A percentile compares a stretch with the other conserved stretches of the same genome.
phyloP scores from a whole-genome alignment of 768 basidiomycete genomes.

The Udeniomyces megalosporus region DNA sequence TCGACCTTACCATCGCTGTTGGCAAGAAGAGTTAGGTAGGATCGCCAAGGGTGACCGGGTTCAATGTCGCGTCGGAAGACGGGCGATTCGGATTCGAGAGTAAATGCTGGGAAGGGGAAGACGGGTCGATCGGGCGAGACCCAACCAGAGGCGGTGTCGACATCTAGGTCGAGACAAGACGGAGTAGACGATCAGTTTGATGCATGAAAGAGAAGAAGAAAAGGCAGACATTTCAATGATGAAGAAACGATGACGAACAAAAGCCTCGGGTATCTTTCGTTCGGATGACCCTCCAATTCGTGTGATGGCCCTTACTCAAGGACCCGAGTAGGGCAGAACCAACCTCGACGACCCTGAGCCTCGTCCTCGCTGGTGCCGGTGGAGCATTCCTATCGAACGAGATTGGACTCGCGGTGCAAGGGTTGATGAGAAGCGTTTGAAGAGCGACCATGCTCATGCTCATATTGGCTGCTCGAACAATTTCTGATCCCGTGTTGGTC shows the following conservation, averaged over 20 bases:
- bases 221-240: constrained; percentile 34
- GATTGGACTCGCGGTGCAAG: constrained; percentile 64
- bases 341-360: constrained; percentile 74
- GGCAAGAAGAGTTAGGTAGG: constrained; percentile 54
- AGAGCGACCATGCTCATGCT: constrained; percentile 4
- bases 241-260: constrained; percentile 70
- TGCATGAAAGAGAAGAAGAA: background rate
- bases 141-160: constrained; percentile 21
- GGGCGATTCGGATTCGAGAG: background rate
- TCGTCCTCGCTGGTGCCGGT: constrained; percentile 40
- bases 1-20: constrained; percentile 76
- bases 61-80: constrained; percentile 38
- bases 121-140: constrained; percentile 34
- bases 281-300: constrained; percentile 67
- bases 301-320: constrained; percentile 58
- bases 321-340: constrained; percentile 51
- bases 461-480: constrained; percentile 25
- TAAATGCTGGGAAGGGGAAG: constrained; percentile 19
- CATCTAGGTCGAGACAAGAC: background rate
- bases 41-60: constrained; percentile 48
- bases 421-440: constrained; percentile 50
- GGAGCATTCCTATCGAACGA: constrained; percentile 39
- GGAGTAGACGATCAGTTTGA: background rate
- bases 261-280: constrained; percentile 89
- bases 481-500: constrained; percentile 49